Conservation (phyloP, 2,329 filamentous ascomycete genomes). For the Xylaria sp. region DNA sequence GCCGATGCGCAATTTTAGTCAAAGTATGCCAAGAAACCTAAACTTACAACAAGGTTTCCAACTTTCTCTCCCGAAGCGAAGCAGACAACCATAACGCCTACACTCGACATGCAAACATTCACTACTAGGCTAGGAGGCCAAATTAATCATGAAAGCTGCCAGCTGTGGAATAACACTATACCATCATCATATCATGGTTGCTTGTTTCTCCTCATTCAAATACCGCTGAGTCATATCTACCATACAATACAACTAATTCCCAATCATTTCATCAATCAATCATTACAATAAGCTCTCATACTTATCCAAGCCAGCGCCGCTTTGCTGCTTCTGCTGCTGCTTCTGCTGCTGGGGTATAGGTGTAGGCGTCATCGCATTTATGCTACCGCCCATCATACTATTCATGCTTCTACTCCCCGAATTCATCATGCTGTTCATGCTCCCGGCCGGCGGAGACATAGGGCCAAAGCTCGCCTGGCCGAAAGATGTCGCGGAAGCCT, state of each 20-base stretch:
- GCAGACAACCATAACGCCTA: not conserved
- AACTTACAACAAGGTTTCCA: no score
- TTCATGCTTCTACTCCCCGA: conserved; percentile 41
- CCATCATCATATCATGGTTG: not conserved
- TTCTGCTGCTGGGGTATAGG: conserved; percentile 6
- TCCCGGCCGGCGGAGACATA: conserved; percentile 37
- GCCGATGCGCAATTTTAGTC: no score
- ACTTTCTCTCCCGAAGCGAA: not conserved
- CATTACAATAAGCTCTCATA: conserved; percentile 72
- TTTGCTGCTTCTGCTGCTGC: conserved; percentile 50
- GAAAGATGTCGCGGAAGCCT: conserved; percentile 43
- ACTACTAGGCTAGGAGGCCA: not conserved
- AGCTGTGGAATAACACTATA: not conserved
- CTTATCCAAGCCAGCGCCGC: conserved; percentile 68
- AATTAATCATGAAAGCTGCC: not conserved
- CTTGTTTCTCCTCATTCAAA: not conserved
- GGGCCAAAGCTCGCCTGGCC: conserved; percentile 39
- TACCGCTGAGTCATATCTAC: not conserved
- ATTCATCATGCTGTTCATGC: conserved; percentile 44
- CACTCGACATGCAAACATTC: not conserved
- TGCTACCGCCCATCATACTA: conserved; percentile 39
- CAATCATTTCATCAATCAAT: conserved; percentile 12
- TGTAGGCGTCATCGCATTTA: conserved; percentile 27
- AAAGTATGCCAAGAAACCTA: no score
- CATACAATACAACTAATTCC: conserved; percentile 8